phyloP scores from a whole-genome alignment of 2,329 filamentous ascomycete species.

The Penicillium sp. region DNA sequence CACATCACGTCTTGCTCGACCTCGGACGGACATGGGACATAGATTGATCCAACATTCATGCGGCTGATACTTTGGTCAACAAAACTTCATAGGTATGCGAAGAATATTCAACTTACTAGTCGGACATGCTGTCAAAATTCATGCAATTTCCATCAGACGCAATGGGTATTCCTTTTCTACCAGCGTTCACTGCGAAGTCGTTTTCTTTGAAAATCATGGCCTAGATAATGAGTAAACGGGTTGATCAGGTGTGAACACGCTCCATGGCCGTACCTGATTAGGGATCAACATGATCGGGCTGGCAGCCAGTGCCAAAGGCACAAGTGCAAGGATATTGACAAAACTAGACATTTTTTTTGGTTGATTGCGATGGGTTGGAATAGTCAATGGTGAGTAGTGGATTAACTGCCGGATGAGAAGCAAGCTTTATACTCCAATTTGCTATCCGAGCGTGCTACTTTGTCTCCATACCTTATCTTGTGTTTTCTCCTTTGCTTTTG shows the following conservation, averaged over 20 bases:
- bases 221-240: neutral
- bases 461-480: neutral
- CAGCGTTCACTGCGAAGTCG: neutral
- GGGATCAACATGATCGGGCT: neutral
- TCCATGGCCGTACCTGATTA: neutral
- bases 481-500: neutral
- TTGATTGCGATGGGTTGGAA: neutral
- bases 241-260: neutral
- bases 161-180: neutral
- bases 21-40: conserved; percentile 1
- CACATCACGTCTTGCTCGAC: conserved; percentile 1
- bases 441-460: neutral
- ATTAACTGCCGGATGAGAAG: neutral
- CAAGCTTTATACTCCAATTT: neutral
- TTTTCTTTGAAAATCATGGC: conserved; percentile 4
- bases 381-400: neutral
- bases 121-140: neutral
- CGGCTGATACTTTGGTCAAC: neutral
- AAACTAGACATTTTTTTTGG: neutral
- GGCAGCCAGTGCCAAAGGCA: conserved; percentile 2
- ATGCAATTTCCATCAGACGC: neutral
- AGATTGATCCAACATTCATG: conserved; percentile 3
- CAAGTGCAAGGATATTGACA: neutral
- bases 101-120: neutral
- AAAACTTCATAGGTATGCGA: neutral